Evolutionary conservation across 495 filamentous ascomycete genomes (phyloP).

Genomic region (Lasiosphaeris hirsuta): DNA sequence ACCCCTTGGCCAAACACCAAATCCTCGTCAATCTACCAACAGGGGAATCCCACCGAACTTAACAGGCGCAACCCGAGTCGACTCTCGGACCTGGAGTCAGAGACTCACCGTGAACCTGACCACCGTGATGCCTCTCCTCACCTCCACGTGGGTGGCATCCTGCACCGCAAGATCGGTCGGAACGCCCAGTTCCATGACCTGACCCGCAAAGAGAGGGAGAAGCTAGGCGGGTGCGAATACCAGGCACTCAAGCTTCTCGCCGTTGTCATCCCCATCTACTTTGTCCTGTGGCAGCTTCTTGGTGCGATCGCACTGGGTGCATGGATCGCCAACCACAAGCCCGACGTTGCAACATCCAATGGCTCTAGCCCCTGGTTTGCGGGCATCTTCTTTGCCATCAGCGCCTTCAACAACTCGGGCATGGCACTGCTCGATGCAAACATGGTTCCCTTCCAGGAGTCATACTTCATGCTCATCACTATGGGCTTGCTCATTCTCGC

Average conservation of each 20-base stretch:
- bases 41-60: too few species aligned
- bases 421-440: conserved; percentile 83
- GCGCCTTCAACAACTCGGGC: conserved; percentile 84
- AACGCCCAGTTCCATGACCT: conserved; percentile 75
- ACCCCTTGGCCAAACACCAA: conserved; percentile 1
- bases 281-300: conserved; percentile 65
- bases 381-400: conserved; percentile 66
- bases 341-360: conserved; percentile 58
- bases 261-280: conserved; percentile 71
- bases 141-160: conserved; percentile 23
- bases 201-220: conserved; percentile 62
- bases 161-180: conserved; percentile 49
- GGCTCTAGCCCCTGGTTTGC: conserved; percentile 65
- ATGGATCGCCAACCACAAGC: conserved; percentile 62
- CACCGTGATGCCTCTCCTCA: conserved; percentile 13
- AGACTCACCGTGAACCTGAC: too few species aligned
- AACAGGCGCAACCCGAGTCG: too few species aligned
- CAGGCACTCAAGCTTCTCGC: conserved; percentile 69
- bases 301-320: conserved; percentile 69
- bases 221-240: conserved; percentile 78
- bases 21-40: background rate
- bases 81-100: too few species aligned
- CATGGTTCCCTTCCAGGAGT: conserved; percentile 66
- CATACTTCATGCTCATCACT: conserved; percentile 68
- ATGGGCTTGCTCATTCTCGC: conserved; percentile 77